Base-by-base conservation (phyloP, 495 filamentous ascomycete genomes). In the Massariosphaeria phaeospora region DNA sequence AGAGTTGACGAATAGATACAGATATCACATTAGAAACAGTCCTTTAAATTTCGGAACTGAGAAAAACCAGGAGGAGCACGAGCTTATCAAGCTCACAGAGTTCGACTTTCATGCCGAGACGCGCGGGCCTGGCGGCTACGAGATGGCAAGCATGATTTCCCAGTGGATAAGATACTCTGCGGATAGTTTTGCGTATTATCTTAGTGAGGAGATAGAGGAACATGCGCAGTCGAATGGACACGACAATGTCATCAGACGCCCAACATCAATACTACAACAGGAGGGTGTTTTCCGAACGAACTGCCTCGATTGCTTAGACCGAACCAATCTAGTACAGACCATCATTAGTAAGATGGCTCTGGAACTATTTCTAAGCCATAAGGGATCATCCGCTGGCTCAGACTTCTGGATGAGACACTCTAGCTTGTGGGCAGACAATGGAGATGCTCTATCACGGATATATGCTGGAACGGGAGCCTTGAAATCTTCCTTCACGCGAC, bases 41-140 rank as follows among this genome's bases (percentile, higher is more conserved):
- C 76, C 82, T 1, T 67, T 93, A 2, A 83, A 80, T 55, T 71
- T 75, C 43, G 70, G 68, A 29, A 66, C 67, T 34, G 70, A 66
- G n/a, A 53, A 61, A 52, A 52, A 61, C 38, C 60, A 65, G 26
- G 72, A 73, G n/a, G 68, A 73, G n/a, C 84, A 84, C 63, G 78
- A 84, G 44, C 73, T 96, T 26, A 69, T 96, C 24, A 77, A 79
- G 54, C 75, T 83, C 42, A 95, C 91, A 9, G 85, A 91, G 60
- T 97, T 88, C 62, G 91, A 98, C 70, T 96, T 97, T 52, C 88
- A 96, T 65, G 91, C 90, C 2, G 89, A 97, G 69, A 93, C 93
- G 0, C 85, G 87, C 62, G 89, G 88, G 7, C 84, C 89, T 0
- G 75, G 79, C 39, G 91, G 93, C 2, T 98, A 96, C 64, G 91